Evolutionary conservation across 2,329 filamentous ascomycete genomes (phyloP).

Genomic region (Scedosporium boydii): DNA sequence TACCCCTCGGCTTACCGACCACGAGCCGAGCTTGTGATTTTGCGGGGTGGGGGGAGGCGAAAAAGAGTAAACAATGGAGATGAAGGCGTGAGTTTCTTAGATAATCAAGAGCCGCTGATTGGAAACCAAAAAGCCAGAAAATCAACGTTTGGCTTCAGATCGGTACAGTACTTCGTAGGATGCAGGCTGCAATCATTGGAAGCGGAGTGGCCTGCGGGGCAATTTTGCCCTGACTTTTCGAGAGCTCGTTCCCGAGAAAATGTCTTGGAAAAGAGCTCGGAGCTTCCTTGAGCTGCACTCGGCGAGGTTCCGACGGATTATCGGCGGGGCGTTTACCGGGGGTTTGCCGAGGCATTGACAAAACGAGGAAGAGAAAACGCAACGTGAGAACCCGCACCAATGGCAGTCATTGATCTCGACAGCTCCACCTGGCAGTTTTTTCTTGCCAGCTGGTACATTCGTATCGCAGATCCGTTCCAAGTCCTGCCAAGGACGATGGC

Average conservation of each 20-base stretch:
- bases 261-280: too few species aligned
- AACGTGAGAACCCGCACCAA: background rate
- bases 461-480: background rate
- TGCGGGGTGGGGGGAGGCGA: constrained; percentile 30
- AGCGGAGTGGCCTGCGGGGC: too few species aligned
- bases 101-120: background rate
- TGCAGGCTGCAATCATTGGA: too few species aligned
- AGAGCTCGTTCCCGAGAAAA: too few species aligned
- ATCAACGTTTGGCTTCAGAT: too few species aligned
- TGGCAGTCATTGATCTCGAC: background rate
- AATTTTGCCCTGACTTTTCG: too few species aligned
- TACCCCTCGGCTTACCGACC: constrained; percentile 31
- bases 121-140: background rate
- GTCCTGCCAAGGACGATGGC: background rate
- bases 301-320: background rate
- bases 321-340: constrained; percentile 1
- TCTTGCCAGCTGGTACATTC: background rate
- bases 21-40: constrained; percentile 49
- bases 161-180: too few species aligned
- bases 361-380: background rate
- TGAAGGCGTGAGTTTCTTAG: background rate
- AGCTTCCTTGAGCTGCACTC: background rate
- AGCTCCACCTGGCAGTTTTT: too few species aligned
- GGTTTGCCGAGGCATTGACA: constrained; percentile 9
- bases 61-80: background rate